Percentiles rank a stretch among this genome's conserved stretches.
These are phyloP conservation scores for Prinsepia uniflora DNA, from an alignment of 306 rosid species.

Conservation along the genomic window DNA sequence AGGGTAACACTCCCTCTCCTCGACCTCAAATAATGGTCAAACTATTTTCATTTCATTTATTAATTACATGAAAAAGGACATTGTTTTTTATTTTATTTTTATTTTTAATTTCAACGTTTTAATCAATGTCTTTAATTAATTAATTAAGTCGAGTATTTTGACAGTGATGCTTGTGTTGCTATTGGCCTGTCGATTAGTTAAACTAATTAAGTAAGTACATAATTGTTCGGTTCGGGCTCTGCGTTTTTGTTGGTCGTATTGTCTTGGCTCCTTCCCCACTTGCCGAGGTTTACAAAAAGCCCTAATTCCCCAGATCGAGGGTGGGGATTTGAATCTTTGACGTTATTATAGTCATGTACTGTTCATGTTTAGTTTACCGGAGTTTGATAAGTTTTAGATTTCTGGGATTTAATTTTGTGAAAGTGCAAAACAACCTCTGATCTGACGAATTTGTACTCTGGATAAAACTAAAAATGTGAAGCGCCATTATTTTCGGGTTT, in stretches of 20 bases:
- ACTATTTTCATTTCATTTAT: neutral
- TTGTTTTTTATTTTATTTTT: neutral
- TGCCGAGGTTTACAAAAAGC: neutral
- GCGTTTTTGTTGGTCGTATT: neutral
- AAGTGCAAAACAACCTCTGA: neutral
- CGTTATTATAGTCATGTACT: too few relatives aligned
- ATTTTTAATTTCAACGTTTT: too few relatives aligned
- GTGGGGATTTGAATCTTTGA: too few relatives aligned
- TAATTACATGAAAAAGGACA: neutral
- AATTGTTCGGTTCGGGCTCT: neutral
- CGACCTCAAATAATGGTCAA: neutral
- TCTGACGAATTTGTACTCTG: slow-evolving; percentile 18
- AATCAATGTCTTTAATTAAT: neutral
- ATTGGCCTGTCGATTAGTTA: slow-evolving; percentile 7
- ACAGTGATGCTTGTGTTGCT: neutral
- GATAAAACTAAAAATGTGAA: neutral
- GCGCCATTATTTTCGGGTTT: neutral
- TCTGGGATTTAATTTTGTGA: neutral
- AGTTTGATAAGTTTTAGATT: neutral
- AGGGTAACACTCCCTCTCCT: too few relatives aligned
- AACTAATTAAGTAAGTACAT: neutral
- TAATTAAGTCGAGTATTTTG: neutral
- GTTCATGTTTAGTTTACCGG: neutral
- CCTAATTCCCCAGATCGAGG: too few relatives aligned
- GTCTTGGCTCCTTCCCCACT: slow-evolving; percentile 2